Base-by-base conservation (phyloP, 2,329 filamentous ascomycete species). In the Mycogone perniciosa region DNA sequence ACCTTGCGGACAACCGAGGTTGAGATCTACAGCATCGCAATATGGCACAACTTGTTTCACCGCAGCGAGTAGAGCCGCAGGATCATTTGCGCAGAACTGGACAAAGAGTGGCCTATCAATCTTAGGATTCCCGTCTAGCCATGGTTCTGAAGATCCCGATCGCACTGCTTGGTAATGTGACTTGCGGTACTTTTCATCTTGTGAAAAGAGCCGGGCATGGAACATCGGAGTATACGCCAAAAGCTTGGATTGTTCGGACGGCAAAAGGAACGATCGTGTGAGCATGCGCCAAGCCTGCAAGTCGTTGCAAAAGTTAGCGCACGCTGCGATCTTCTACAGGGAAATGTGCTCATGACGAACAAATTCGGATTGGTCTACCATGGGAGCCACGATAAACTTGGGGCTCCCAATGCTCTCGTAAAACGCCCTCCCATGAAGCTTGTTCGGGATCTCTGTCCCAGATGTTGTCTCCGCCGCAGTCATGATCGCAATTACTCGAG, bases 331-430 rank as follows among this genome's bases (percentile, higher is more conserved):
- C 6, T 26, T 34, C 11, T 8, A 41, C 31, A 33, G 10, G 41
- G 39, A 39, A 34, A 11, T 20, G n/a, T 40, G 41, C 20, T 20
- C 37, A 40, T 9, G 9, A 75, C 85, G 58, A 75, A 96, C 91
- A 74, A 97, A 96, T 74, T 99, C 93, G 31, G 90, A 96, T 68
- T 96, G 89, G 64, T 99, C 92, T 26, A 99, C 93, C 93, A 99
- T 99, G 34, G 93, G 93, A 33, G 93, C 93, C 50, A 99, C 79
- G 31, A 99, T 82, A 58, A 87, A 85, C 70, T 89, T 96, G 2
- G 93, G 93, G 54, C 86, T 91, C 26, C 93, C 93, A 55, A 99
- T 86, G 64, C 88, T 95, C 72, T 96, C 84, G 64, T 97, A 99
- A 67, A 99, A 97, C 9, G 87, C 88, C 52, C 93, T 77, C 1